Base-by-base conservation (phyloP, 1,284 basidiomycete species). In the Schizophyllum commune region DNA sequence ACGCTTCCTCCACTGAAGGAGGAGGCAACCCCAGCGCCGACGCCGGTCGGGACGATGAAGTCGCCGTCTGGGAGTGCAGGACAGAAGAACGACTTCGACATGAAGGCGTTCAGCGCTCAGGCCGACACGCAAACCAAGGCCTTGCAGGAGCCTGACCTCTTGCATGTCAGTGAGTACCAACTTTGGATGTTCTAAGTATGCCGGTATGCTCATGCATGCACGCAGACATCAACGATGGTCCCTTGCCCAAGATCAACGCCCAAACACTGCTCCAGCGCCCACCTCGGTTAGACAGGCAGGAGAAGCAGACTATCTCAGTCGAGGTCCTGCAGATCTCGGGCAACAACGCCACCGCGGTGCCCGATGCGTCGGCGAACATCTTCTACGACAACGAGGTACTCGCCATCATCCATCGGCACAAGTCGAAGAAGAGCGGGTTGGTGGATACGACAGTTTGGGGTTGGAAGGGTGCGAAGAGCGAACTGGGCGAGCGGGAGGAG, bases 371-470 rank as follows among this genome's bases (percentile, higher is more conserved):
- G 19, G 19, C 20, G 19, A 70, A 80, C 63, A 70, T 89, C 15
- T 89, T 92, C 69, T 88, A 92, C 67, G 89, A 92, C 59, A 75
- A 78, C 1, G 90, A 92, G 68, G 73, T 84, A 5, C 73, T 91
- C 20, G 83, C 81, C 1, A 76, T 92, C 57, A 77, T 92, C 11
- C 82, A 90, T 68, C 81, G 90, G 5, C 79, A 74, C 21, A 92
- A 91, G 69, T 81, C 81, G 0, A 82, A 77, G 60, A 75, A 79
- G 15, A 85, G 72, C 32, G 85, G 87, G n/a, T 76, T 92, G 20
- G 89, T 84, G 2, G 74, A 76, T 22, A 91, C 84, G 5, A 80
- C 77, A 27, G 80, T 92, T 11, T 92, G 89, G 88, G 82, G 80
- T 20, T 92, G 90, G 90, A 73, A 74, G 22, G 90, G 90, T 0